Evolutionary conservation across 768 basidiomycete genomes (phyloP), one percentile per base, ranked within the genome.

Genomic region (Leccinellum albellum): DNA sequence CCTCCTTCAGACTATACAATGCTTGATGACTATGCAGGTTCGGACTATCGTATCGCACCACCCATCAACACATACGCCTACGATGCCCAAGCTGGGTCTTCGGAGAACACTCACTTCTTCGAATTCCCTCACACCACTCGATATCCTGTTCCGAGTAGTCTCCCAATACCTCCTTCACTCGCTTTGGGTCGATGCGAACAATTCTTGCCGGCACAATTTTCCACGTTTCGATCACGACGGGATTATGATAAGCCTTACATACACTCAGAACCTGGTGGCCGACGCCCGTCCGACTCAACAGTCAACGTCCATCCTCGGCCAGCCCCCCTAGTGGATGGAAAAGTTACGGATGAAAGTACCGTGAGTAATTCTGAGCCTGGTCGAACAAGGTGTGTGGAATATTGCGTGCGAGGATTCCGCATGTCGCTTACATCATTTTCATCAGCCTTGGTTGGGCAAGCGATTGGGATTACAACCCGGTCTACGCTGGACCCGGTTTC

Each of bases 81-180:
- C 32, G 50, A 56, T 15, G 7, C 64, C 49, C 61, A 50, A 15
- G n/a, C 51, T 7, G 60, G 62, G 23, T 55, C 61, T 7, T 51
- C 61, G 14, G 56, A 56, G 9, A 31, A 26, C 17, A 58, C 55
- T 32, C 60, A 68, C 35, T 73, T 66, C 14, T 70, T 65, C 17
- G 70, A 72, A 28, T 53, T 64, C 35, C 37, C 70, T 28, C 70
- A 72, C 31, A 53, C 54, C 21, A 72, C 72, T 4, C 67, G 58
- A 55, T 66, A 59, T 48, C 64, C 72, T 32, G 62, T 67, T 32
- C 68, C 71, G 7, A 59, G 58, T 17, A 59, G 57, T 35, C 63
- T 66, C 37, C 60, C 66, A 3, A 20, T 61, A 23, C 51, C 58
- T 20, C 51, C 61, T 32, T 46, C 52, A 21, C 33, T 46, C 7